Conservation (phyloP, 129 eudicot genomes). For the Solidago caesia region DNA sequence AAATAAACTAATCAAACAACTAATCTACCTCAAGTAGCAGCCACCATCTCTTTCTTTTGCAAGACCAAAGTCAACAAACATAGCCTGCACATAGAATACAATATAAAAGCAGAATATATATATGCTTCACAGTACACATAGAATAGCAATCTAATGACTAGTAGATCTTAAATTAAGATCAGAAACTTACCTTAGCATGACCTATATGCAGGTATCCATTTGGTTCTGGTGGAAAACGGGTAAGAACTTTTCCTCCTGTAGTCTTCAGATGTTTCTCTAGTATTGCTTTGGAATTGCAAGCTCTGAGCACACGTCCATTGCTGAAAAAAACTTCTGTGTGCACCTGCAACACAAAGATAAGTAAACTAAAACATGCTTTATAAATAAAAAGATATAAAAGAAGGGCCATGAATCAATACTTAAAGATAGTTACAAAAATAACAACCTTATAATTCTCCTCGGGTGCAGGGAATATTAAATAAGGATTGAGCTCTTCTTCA, state of each 20-base stretch:
- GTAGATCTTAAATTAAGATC: neutral
- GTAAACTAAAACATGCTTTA: neutral
- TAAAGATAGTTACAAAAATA: neutral
- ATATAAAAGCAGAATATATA: slow-evolving; percentile 18
- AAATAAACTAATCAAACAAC: neutral
- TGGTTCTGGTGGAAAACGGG: slow-evolving; percentile 99
- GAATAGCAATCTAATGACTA: slow-evolving; percentile 13
- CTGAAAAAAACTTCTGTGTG: slow-evolving; percentile 94
- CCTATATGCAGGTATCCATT: slow-evolving; percentile 97
- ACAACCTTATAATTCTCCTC: slow-evolving; percentile 79
- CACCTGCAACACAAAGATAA: slow-evolving; percentile 51
- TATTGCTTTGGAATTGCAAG: slow-evolving; percentile 73
- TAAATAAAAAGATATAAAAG: neutral
- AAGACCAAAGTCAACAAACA: slow-evolving; percentile 98
- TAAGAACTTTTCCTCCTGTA: slow-evolving; percentile 79
- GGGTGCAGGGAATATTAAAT: slow-evolving; percentile 76
- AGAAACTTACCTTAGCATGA: slow-evolving; percentile 74
- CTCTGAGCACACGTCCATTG: slow-evolving; percentile 71
- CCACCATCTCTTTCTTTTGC: slow-evolving; percentile 91
- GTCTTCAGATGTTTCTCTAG: slow-evolving; percentile 70
- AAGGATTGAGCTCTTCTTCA: slow-evolving; percentile 92
- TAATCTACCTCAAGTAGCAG: slow-evolving; percentile 75
- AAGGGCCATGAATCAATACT: neutral
- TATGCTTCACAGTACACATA: neutral
- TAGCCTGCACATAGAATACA: slow-evolving; percentile 57